Conservation (phyloP, 164 flowering plant species). For the Vitis rupestris region DNA sequence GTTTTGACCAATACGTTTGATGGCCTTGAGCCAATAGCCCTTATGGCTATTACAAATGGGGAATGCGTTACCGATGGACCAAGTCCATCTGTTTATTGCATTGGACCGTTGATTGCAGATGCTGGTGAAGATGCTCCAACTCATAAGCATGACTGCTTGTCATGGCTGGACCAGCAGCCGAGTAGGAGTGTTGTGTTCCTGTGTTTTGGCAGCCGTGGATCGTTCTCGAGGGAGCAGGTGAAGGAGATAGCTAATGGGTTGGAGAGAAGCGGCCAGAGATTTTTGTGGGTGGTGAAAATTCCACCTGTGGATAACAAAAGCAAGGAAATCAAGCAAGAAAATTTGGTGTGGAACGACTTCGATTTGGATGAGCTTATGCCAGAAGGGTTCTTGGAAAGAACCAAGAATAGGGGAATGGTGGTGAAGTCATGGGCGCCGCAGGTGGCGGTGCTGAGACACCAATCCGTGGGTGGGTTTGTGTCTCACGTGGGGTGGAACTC, state of each 20-base stretch:
- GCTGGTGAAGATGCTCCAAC: neutral
- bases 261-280: neutral
- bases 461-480: constrained; percentile 1
- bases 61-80: neutral
- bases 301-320: neutral
- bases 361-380: constrained; percentile 5
- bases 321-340: neutral
- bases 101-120: constrained; percentile 7
- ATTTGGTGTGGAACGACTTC: neutral
- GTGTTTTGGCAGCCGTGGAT: neutral
- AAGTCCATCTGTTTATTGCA: neutral
- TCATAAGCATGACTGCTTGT: neutral
- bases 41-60: constrained; percentile 1
- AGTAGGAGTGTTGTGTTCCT: neutral
- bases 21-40: constrained; percentile 4
- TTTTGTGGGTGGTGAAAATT: neutral
- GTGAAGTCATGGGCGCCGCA: constrained; percentile 16
- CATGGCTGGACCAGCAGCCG: neutral
- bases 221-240: neutral
- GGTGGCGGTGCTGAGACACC: constrained; percentile 1
- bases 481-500: too few relatives aligned
- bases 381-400: constrained; percentile 6
- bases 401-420: constrained; percentile 1
- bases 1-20: constrained; percentile 10
- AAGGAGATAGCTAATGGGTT: neutral